Base-by-base conservation (phyloP, 2,329 filamentous ascomycete genomes). In the Rutstroemia sp. region DNA sequence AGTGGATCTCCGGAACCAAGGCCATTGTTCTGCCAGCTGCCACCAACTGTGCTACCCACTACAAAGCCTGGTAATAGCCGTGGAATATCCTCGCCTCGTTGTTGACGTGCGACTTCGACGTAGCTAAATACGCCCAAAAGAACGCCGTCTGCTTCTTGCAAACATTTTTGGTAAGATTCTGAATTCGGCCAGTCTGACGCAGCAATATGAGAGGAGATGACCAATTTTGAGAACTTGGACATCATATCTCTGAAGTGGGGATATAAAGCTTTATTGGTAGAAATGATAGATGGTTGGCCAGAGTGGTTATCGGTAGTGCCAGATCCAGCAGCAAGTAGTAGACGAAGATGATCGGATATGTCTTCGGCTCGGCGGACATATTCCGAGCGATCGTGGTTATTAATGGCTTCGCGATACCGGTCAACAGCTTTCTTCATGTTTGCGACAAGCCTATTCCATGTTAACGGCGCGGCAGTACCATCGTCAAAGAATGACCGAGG, bases 221-320 rank as follows among this genome's bases (percentile, higher is more conserved):
- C 94, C 9, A 99, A 79, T 71, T 99, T 99, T n/a, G 94, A 97
- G 71, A 99, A 99, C 66, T 95, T 92, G 46, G 94, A 97, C 94
- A 99, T 99, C 86, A 97, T 97, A 70, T 97, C 94, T 54, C 94
- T 81, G 73, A 99, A 99, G 72, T 97, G 92, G 23, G 94, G 94
- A 69, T 97, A 97, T 16, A 99, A 77, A 0, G 91, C 89, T 71
- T 97, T 97, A 77, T 99, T 99, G 5, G 90, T 95, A 6, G 92
- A 96, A 59, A 99, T 99, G 67, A 99, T 96, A n/a, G 94, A 97
- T 4, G 94, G 94, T 65, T 97, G 95, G 44, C 94, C 94, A 19
- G 94, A 97, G 71, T 99, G 94, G 69, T 99, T 99, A 73, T 99
- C 94, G 0, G 94, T 99, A 1, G 94, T 99, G 55, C 92, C 91